These are phyloP conservation scores for Globisporangium orthogonon DNA, from an alignment of 352 stramenopile species.

Conservation along the genomic window DNA sequence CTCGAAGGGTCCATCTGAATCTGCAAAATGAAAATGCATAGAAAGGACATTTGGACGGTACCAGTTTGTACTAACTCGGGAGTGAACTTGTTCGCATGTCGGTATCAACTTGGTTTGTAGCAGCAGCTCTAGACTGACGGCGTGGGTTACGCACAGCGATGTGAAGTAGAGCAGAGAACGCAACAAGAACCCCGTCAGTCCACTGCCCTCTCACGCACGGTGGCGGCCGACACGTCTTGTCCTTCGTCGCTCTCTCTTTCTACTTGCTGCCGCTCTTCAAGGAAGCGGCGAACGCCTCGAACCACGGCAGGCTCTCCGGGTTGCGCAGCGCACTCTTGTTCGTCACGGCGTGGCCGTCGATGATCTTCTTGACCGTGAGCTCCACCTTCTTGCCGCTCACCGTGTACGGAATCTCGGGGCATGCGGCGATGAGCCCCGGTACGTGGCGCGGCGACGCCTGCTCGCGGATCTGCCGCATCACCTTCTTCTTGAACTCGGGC, in stretches of 20 bases:
- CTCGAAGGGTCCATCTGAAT: background rate
- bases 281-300: conserved; percentile 36
- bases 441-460: conserved; percentile 66
- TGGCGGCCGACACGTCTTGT: background rate
- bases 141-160: too few relatives aligned
- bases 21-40: background rate
- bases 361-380: conserved; percentile 73
- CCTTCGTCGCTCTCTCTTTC: background rate
- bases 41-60: background rate
- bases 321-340: conserved; percentile 68
- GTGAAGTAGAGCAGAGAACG: background rate
- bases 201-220: background rate
- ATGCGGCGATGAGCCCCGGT: conserved; percentile 47
- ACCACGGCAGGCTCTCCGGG: conserved; percentile 55
- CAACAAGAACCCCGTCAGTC: background rate
- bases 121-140: too few relatives aligned
- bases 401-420: conserved; percentile 70
- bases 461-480: conserved; percentile 47
- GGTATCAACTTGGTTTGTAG: too few relatives aligned
- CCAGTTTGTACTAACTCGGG: too few relatives aligned
- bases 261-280: conserved; percentile 10
- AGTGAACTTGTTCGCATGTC: too few relatives aligned
- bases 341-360: conserved; percentile 46
- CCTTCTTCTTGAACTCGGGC: conserved; percentile 40
- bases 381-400: conserved; percentile 82